Evolutionary conservation across 768 basidiomycete species (phyloP), one percentile per base, ranked within the genome.

Genomic region (Pleurotus eryngii): DNA sequence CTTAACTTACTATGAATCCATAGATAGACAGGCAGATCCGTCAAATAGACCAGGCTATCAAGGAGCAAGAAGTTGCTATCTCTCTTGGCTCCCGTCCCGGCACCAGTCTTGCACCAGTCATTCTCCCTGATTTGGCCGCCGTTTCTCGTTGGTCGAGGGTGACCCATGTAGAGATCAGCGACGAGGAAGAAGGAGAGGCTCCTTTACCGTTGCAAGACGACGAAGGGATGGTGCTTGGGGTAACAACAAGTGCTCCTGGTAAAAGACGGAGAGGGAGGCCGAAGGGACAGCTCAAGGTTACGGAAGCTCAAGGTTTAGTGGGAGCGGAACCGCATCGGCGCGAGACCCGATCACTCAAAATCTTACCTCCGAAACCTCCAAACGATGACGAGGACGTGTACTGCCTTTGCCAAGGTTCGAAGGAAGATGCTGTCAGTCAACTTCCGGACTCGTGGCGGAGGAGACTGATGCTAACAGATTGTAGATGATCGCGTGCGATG

Each of bases 401-500:
- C 24, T 54, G 51, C 39, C 42, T 54, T 22, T 54, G 51, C 22
- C 51, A 39, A 18, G n/a, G 39, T 18, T 37, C 51, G 18, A 12
- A 40, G 9, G 39, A 54, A 20, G 51, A 54, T 42, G n/a, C 39
- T 24, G 51, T 54, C n/a, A 18, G 51, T 22, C 26, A 50, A 5
- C n/a, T n/a, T 49, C 5, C 22, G 7, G 22, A 20, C n/a, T 35
- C 17, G 49, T 37, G 17, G 17, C 27, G 11, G 8, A 24, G 56
- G 26, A 57, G 55, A 58, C 26, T 20, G 55, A 35, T 26, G 49
- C 61, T 62, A 43, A 61, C 60, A 49, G 60, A 48, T 57, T 22
- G 61, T 46, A 90, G 88, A 94, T 96, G 93, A 86, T 96, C 60
- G 93, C 77, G 14, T 96, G 93, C 65, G 93, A 96, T 66, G 81